These are phyloP conservation scores for Asterionellopsis glacialis DNA, from an alignment of 108 stramenopile species.

Conservation along the genomic window DNA sequence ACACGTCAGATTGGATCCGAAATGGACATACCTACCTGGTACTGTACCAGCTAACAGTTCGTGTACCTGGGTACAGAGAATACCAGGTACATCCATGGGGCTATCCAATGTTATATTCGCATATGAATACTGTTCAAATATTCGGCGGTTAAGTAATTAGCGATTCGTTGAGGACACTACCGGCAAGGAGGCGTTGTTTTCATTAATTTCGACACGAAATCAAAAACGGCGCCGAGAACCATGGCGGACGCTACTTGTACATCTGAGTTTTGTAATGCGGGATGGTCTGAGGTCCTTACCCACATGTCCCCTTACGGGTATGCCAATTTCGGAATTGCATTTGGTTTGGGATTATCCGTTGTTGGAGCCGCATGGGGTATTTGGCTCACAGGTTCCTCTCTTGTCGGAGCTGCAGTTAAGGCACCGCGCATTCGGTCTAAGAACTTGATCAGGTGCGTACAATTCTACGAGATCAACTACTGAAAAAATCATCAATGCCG, in stretches of 20 bases:
- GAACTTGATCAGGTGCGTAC: slow-evolving; percentile 91
- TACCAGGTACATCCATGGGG: too few species aligned
- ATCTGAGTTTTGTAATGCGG: slow-evolving; percentile 75
- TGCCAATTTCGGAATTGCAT: slow-evolving; percentile 96
- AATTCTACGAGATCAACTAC: background rate
- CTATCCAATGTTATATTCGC: too few species aligned
- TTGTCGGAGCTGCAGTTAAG: slow-evolving; percentile 98
- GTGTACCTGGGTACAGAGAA: too few species aligned
- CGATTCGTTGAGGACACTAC: too few species aligned
- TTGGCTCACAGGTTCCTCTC: slow-evolving; percentile 93
- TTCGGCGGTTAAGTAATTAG: too few species aligned
- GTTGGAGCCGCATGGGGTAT: slow-evolving; percentile 98
- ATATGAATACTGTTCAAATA: too few species aligned
- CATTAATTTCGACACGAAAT: too few species aligned
- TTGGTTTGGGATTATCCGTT: slow-evolving; percentile 93
- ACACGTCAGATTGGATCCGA: too few species aligned
- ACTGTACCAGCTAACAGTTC: too few species aligned
- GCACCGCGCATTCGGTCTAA: slow-evolving; percentile 97
- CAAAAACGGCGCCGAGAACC: too few species aligned
- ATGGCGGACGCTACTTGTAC: slow-evolving; percentile 22
- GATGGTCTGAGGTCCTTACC: slow-evolving; percentile 96
- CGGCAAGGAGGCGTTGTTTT: too few species aligned
- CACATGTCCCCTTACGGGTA: slow-evolving; percentile 98
- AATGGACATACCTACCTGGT: too few species aligned
- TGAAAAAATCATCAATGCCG: background rate